Base-by-base conservation (phyloP, 2,329 filamentous ascomycete species). In the Penicillium vulpinum region DNA sequence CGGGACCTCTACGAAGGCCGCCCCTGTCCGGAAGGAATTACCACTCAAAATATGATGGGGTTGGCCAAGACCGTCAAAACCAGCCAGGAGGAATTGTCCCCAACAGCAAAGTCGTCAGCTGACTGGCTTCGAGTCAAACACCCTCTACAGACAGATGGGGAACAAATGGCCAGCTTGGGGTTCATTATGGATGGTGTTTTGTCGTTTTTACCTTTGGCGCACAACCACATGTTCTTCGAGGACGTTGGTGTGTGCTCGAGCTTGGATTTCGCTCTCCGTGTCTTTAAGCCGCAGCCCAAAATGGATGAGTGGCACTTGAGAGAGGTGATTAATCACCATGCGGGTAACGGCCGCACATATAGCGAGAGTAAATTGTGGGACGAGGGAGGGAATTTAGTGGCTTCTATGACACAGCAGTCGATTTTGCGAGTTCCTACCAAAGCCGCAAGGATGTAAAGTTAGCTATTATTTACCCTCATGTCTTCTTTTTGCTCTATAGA, bases 381-480 rank as follows among this genome's bases (percentile, higher is more conserved):
- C 64, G 68, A 71, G 51, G 54, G 73, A 35, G 80, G 80, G 0
- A 74, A 68, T 39, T 62, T 81, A 61, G 67, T 83, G 1, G 80
- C 79, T 15, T 72, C 64, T 41, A 81, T 81, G 77, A 80, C 75
- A 10, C 81, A 83, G 69, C 78, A 81, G 70, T 73, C 54, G 5
- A 64, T 67, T 31, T 31, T 67, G 46, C 50, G 62, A 13, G 41
- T 44, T 44, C 16, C 26, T 16, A 6, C 28, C 26, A 45, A 45
- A 21, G 11, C 26, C 4, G 28, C 26, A 21, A 45, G n/a, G 18
- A 18, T 45, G 10, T 45, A 21, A 31, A 31, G 26, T 21, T 39
- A 11, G 5, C 5, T 11, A 21, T 15, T 7, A 10, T 18, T 21
- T 7, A 2, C 5, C 4, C 10, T 39, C 6, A 15, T 18, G 15